Percentiles rank a stretch among this genome's conserved stretches.
Conservation (phyloP, 495 filamentous ascomycete genomes). For the Extremus antarcticus region DNA sequence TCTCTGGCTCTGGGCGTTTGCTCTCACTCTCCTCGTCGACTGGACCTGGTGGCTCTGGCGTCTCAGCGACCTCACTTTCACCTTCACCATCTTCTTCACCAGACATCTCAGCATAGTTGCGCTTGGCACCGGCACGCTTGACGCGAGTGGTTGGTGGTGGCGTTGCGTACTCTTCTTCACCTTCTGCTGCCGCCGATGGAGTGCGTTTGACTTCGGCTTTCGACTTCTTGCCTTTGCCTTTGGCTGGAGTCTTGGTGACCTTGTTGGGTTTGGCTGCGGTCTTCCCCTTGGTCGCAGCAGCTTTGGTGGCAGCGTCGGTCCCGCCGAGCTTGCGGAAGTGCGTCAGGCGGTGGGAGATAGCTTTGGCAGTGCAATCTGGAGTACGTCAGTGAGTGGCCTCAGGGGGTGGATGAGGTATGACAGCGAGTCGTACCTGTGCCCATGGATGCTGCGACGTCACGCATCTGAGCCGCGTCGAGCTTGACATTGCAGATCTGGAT, state of each 20-base stretch:
- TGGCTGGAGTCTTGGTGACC: neutral
- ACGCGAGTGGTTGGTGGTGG: slow-evolving; percentile 1
- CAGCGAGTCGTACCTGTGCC: neutral
- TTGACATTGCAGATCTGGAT: slow-evolving; percentile 12
- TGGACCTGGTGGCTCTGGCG: too few species aligned
- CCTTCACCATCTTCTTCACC: slow-evolving; percentile 5
- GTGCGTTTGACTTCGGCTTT: neutral
- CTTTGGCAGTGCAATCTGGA: slow-evolving; percentile 18
- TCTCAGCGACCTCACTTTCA: too few species aligned
- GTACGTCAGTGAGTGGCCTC: neutral
- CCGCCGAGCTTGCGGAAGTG: slow-evolving; percentile 4
- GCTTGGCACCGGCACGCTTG: slow-evolving; percentile 3
- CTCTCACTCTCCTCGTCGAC: neutral
- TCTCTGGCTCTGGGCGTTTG: neutral
- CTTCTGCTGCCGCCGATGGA: neutral
- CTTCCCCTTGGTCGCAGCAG: neutral
- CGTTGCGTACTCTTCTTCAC: too few species aligned
- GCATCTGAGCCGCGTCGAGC: slow-evolving; percentile 1
- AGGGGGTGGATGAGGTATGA: neutral
- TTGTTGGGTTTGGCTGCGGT: neutral
- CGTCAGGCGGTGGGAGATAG: slow-evolving; percentile 15
- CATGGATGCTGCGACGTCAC: slow-evolving; percentile 8
- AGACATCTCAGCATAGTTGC: slow-evolving; percentile 2
- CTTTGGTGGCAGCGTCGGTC: neutral
- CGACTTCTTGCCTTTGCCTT: neutral